Percentiles rank a stretch among this genome's conserved stretches.
Conservation (phyloP, 2,329 filamentous ascomycete species). For the Aspergillus proliferans region DNA sequence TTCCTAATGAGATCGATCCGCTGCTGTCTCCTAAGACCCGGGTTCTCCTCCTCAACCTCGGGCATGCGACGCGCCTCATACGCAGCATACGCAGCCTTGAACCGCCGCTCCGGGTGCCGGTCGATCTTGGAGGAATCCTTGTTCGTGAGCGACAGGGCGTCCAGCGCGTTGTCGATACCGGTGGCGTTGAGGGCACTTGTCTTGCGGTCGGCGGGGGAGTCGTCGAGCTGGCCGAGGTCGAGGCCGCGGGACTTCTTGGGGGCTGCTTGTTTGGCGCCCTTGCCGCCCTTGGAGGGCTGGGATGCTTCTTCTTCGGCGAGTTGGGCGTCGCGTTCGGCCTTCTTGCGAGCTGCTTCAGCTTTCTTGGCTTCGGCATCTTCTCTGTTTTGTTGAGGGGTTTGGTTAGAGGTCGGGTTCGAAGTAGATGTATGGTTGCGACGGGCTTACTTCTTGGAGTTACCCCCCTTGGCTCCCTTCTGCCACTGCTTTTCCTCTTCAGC, state of each 20-base stretch:
- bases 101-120: slow-evolving; percentile 78
- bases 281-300: slow-evolving; percentile 45
- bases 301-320: slow-evolving; percentile 75
- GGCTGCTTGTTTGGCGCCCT: slow-evolving; percentile 45
- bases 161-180: slow-evolving; percentile 89
- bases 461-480: slow-evolving; percentile 75
- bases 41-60: slow-evolving; percentile 80
- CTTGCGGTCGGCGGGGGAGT: slow-evolving; percentile 42
- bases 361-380: slow-evolving; percentile 80
- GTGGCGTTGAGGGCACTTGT: slow-evolving; percentile 66
- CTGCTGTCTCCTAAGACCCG: slow-evolving; percentile 74
- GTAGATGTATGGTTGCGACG: background rate
- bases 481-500: slow-evolving; percentile 69
- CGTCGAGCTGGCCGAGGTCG: slow-evolving; percentile 72
- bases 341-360: slow-evolving; percentile 75
- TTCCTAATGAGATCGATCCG: slow-evolving; percentile 76
- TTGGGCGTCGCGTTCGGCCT: slow-evolving; percentile 82
- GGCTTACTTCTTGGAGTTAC: slow-evolving; percentile 73
- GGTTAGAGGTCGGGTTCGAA: background rate
- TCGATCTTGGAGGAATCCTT: slow-evolving; percentile 66
- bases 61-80: slow-evolving; percentile 75
- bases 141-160: slow-evolving; percentile 66
- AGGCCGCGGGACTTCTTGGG: slow-evolving; percentile 58
- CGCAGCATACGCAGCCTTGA: slow-evolving; percentile 75
- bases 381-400: slow-evolving; percentile 43